These are phyloP conservation scores for Xylaria acuta DNA, from an alignment of 495 filamentous ascomycete genomes.

Conservation along the genomic window DNA sequence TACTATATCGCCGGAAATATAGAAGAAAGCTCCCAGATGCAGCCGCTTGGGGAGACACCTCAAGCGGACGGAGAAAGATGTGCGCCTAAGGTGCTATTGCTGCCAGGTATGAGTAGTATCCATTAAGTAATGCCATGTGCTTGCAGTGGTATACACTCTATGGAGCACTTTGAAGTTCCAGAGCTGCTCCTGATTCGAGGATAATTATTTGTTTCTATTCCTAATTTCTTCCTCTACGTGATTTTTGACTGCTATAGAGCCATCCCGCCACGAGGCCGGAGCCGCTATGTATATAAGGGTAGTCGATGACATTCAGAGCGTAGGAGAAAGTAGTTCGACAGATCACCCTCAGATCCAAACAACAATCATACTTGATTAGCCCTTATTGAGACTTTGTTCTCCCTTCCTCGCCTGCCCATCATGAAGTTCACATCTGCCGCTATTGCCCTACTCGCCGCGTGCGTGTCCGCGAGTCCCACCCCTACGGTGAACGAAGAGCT, in stretches of 20 bases:
- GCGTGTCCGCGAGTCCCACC: slow-evolving; percentile 34
- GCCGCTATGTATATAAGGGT: slow-evolving; percentile 11
- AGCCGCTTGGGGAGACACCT: background rate
- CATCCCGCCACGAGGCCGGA: background rate
- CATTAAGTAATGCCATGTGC: slow-evolving; percentile 5
- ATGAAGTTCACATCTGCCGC: slow-evolving; percentile 37
- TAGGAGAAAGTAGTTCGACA: background rate
- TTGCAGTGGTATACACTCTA: background rate
- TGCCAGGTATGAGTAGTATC: slow-evolving; percentile 2
- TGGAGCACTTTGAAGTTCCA: background rate
- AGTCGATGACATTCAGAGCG: background rate
- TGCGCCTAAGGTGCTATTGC: background rate
- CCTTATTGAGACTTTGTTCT: background rate
- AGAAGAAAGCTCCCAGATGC: background rate
- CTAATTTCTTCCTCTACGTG: background rate
- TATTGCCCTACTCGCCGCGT: slow-evolving; percentile 28
- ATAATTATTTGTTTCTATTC: slow-evolving; percentile 17
- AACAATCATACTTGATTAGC: background rate
- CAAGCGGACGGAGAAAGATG: background rate
- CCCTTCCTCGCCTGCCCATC: slow-evolving; percentile 1
- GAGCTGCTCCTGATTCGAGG: slow-evolving; percentile 20
- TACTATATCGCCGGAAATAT: background rate
- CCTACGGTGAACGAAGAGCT: slow-evolving; percentile 57
- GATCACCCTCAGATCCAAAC: background rate
- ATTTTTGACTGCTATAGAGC: slow-evolving; percentile 1